Conservation (phyloP, 225 moss, liverwort and hornwort species). For the Polytrichum commune region DNA sequence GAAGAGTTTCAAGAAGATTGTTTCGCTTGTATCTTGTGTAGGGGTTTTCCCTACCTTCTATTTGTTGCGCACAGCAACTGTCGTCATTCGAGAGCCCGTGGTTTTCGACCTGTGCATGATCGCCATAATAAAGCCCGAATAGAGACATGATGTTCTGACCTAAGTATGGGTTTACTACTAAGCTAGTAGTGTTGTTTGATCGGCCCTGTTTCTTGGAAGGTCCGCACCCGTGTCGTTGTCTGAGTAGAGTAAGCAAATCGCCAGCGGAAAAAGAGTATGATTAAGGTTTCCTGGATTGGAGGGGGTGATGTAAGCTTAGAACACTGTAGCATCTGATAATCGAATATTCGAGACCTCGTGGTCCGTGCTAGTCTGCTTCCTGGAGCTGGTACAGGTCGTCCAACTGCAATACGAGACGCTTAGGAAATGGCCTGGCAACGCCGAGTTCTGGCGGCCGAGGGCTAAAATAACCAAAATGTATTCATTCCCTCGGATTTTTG, state of each 20-base stretch:
- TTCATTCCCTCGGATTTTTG: not conserved
- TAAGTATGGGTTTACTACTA: not conserved
- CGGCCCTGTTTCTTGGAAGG: too few species aligned
- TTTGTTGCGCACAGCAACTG: too few species aligned
- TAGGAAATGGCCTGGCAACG: too few species aligned
- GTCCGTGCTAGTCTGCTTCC: not conserved
- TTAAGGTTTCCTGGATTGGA: too few species aligned
- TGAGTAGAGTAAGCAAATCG: not conserved
- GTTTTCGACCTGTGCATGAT: too few species aligned
- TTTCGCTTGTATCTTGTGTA: not conserved
- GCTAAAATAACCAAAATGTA: not conserved
- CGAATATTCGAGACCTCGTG: not conserved
- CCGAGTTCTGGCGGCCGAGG: too few species aligned
- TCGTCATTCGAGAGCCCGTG: too few species aligned
- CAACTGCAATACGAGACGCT: not conserved
- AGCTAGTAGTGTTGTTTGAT: too few species aligned
- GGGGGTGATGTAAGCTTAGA: not conserved
- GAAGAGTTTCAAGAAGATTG: too few species aligned
- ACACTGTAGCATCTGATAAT: not conserved
- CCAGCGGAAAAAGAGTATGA: too few species aligned
- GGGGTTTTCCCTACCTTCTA: not conserved
- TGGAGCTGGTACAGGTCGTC: not conserved
- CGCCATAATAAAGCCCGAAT: too few species aligned
- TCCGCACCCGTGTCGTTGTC: not conserved
- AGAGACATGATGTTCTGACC: too few species aligned